Base-by-base conservation (phyloP, 2,329 filamentous ascomycete genomes). In the Beauveria bassiana region DNA sequence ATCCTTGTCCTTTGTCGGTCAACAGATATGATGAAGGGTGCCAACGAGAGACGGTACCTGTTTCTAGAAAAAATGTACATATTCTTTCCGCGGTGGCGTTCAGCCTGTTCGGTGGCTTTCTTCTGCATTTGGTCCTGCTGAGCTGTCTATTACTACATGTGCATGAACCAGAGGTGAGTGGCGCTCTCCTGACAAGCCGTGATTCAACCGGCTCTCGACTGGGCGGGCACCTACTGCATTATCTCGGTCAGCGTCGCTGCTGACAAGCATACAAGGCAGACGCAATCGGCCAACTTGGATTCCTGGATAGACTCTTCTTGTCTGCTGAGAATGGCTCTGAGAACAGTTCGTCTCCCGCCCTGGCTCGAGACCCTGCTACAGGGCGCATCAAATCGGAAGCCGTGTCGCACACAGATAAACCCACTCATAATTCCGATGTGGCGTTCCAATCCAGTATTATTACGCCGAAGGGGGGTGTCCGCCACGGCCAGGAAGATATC, bases 131-230 rank as follows among this genome's bases (percentile, higher is more conserved):
- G 58, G 58, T 54, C 42, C 42, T 53, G 58, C 26, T 54, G 49
- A 60, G 58, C 18, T 52, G 57, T 31, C 24, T 40, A 47, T 60
- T 60, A 54, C 50, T 60, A 60, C 49, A 60, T 38, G 34, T 60
- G 50, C 58, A 60, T 60, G 58, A 53, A 47, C 50, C 58, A 60
- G 46, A 60, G 40, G 38, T 34, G 40, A 47, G 58, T 60, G 58
- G 58, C 58, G 58, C 50, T 24, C 18, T 34, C 28, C 28, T 40
- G 26, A 26, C 40, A 24, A 40, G 26, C 40, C 1, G 38, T 47
- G 40, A 49, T 40, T 40, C 40, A 50, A 40, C 40, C 46, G 24
- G 56, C 40, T 20, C 34, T 49, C 43, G 14, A 22, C 52, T 55
- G 28, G 34, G 31, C 55, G 31, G 16, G 22, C 56, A 18, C 28